Evolutionary conservation across 2,329 filamentous ascomycete species (phyloP).

Genomic region (Magnaporthiopsis rhizophila): DNA sequence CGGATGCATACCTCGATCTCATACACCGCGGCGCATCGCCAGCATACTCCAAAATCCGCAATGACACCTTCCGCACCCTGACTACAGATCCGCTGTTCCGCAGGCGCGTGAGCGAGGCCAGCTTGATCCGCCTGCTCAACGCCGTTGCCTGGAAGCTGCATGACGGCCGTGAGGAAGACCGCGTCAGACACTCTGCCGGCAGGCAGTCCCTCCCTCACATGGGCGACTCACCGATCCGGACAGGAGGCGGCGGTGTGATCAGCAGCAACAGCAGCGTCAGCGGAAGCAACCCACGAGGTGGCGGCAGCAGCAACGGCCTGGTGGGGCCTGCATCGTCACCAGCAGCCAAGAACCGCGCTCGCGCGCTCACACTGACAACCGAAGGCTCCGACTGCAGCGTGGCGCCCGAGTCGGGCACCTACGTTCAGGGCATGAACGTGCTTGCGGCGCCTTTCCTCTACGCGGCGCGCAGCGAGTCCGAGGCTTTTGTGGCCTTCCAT

Average conservation of each 20-base stretch:
- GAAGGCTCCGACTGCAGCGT: conserved; percentile 53
- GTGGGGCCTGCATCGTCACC: conserved; percentile 40
- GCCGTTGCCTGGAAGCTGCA: conserved; percentile 91
- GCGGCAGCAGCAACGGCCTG: conserved; percentile 30
- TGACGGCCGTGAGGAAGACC: conserved; percentile 55
- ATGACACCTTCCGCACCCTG: conserved; percentile 94
- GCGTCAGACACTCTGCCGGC: conserved; percentile 5
- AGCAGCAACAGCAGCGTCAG: conserved; percentile 10
- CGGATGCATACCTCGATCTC: conserved; percentile 80
- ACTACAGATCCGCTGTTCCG: conserved; percentile 97
- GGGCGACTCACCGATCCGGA: conserved; percentile 14
- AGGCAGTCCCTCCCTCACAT: conserved; percentile 18
- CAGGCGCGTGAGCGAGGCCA: conserved; percentile 89
- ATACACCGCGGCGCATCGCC: conserved; percentile 91
- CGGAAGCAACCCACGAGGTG: conserved; percentile 13
- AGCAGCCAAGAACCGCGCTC: conserved; percentile 41
- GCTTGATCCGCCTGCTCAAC: conserved; percentile 86
- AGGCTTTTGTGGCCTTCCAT: conserved; percentile 89
- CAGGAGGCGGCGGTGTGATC: conserved; percentile 7
- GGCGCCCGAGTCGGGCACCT: conserved; percentile 65
- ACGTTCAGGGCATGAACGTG: conserved; percentile 99
- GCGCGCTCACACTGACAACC: conserved; percentile 52
- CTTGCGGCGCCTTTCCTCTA: conserved; percentile 93
- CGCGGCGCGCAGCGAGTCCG: conserved; percentile 84
- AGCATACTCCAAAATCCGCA: conserved; percentile 94